Conservation (phyloP, 139 green algal genomes). For the Raphidocelis subcapitata region DNA sequence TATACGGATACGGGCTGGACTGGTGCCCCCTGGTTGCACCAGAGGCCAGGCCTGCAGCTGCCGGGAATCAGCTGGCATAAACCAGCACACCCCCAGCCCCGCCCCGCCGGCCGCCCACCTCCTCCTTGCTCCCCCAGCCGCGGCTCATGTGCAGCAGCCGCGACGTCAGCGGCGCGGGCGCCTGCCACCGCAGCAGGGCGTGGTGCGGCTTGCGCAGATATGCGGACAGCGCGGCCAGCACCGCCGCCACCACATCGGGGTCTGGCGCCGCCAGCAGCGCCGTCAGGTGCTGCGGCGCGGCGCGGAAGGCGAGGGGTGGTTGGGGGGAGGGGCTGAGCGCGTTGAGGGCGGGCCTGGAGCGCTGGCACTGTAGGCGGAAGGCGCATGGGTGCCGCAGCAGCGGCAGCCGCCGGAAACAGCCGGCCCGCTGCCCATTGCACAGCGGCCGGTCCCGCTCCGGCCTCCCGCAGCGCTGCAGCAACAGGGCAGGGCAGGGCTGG, state of each 20-base stretch:
- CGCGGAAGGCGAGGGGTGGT: not conserved
- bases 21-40: too few species aligned
- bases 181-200: conserved; percentile 64
- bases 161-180: conserved; percentile 52
- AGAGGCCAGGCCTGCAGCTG: too few species aligned
- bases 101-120: conserved; percentile 35
- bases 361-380: not conserved
- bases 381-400: not conserved
- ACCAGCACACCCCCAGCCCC: not conserved
- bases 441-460: not conserved
- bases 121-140: conserved; percentile 83
- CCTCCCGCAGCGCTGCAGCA: not conserved
- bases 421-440: not conserved
- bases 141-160: conserved; percentile 70
- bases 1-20: too few species aligned
- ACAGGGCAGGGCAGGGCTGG: too few species aligned
- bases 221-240: conserved; percentile 65
- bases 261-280: conserved; percentile 70
- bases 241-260: conserved; percentile 60
- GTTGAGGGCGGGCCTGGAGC: not conserved
- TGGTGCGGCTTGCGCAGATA: conserved; percentile 77
- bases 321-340: not conserved
- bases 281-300: conserved; percentile 62
- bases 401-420: not conserved
- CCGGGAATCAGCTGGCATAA: not conserved